These are phyloP conservation scores for Venturia carpophila DNA, from an alignment of 2,329 filamentous ascomycete genomes.

Conservation along the genomic window DNA sequence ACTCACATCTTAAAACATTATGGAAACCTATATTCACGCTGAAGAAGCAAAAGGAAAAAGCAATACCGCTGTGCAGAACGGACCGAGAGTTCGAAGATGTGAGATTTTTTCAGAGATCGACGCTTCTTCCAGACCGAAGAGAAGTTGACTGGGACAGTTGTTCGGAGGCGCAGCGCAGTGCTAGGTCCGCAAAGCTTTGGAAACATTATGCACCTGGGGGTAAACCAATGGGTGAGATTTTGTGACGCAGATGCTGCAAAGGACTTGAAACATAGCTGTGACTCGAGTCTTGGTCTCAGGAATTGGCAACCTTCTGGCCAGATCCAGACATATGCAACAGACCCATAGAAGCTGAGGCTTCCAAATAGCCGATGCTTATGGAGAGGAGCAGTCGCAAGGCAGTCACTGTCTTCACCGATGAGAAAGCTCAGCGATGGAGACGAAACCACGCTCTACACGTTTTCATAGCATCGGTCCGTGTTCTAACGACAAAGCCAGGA, in stretches of 20 bases:
- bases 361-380: background rate
- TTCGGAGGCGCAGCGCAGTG: background rate
- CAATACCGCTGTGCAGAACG: background rate
- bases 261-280: conserved; percentile 8
- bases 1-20: background rate
- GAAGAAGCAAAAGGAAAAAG: background rate
- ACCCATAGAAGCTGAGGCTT: background rate
- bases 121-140: background rate
- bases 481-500: background rate
- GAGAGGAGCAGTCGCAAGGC: background rate
- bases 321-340: background rate
- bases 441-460: background rate
- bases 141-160: background rate
- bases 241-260: conserved; percentile 7
- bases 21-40: background rate
- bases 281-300: background rate
- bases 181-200: background rate
- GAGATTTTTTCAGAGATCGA: background rate
- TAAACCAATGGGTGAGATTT: background rate
- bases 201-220: background rate
- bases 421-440: background rate
- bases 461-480: background rate
- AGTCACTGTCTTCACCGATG: background rate
- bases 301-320: background rate
- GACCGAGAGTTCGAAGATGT: background rate